These are phyloP conservation scores for Agrocybe chaxingu DNA, from an alignment of 768 basidiomycete species.

Conservation along the genomic window DNA sequence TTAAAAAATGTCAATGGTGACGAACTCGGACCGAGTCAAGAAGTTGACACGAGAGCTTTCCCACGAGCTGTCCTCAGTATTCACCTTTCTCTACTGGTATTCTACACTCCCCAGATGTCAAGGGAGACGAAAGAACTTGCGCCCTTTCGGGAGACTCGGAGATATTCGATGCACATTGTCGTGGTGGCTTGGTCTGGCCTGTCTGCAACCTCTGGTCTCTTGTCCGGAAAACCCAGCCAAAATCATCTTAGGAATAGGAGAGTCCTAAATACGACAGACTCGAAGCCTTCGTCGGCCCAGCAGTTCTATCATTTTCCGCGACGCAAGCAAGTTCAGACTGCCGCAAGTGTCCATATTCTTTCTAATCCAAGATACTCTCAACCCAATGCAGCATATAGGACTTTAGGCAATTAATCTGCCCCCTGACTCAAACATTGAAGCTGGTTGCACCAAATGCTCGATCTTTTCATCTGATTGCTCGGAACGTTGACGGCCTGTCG, in stretches of 20 bases:
- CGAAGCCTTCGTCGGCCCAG: background rate
- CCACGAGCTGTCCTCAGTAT: too few species aligned
- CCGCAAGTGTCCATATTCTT: constrained; percentile 12
- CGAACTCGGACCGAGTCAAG: too few species aligned
- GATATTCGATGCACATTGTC: too few species aligned
- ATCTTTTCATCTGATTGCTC: constrained; percentile 31
- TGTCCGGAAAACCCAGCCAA: too few species aligned
- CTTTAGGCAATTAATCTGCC: constrained; percentile 33
- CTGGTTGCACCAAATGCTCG: constrained; percentile 26
- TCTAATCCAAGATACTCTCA: constrained; percentile 9
- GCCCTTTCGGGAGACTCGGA: too few species aligned
- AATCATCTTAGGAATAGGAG: background rate
- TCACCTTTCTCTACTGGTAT: too few species aligned
- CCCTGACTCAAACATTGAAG: constrained; percentile 19
- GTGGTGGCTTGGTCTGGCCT: too few species aligned
- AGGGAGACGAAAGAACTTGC: too few species aligned
- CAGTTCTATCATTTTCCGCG: constrained; percentile 34
- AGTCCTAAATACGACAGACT: constrained; percentile 12
- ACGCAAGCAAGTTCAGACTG: constrained; percentile 24
- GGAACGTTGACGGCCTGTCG: constrained; percentile 44
- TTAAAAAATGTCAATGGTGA: too few species aligned
- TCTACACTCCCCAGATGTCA: too few species aligned
- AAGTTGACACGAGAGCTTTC: too few species aligned
- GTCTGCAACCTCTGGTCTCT: too few species aligned
- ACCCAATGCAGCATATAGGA: constrained; percentile 42